Evolutionary conservation across 352 stramenopile genomes (phyloP).

Genomic region (Globisporangium carolinianum): DNA sequence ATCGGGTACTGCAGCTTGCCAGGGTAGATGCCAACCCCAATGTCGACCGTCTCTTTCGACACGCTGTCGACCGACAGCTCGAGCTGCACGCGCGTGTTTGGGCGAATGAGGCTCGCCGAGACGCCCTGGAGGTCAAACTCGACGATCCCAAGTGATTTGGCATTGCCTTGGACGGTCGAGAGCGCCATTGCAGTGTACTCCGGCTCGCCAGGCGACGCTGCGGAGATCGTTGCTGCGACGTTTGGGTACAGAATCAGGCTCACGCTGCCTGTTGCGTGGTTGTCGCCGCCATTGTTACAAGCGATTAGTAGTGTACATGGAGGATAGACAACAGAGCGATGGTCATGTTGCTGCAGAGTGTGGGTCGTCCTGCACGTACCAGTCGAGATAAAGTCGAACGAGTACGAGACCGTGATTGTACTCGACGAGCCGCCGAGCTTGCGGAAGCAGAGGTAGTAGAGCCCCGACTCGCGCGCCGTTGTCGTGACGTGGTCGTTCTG

Average conservation of each 20-base stretch:
- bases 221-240: conserved; percentile 52
- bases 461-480: conserved; percentile 58
- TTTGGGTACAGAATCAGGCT: conserved; percentile 56
- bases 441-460: conserved; percentile 76
- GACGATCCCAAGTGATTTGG: conserved; percentile 54
- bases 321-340: no score
- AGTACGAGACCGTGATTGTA: conserved; percentile 64
- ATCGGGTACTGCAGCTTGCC: conserved; percentile 45
- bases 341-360: no score
- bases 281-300: no score
- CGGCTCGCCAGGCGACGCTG: conserved; percentile 29
- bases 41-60: conserved; percentile 34
- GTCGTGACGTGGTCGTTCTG: conserved; percentile 52
- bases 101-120: conserved; percentile 51
- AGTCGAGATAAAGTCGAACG: conserved; percentile 77
- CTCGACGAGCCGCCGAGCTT: conserved; percentile 53
- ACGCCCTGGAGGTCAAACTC: conserved; percentile 64
- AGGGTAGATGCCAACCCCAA: conserved; percentile 41
- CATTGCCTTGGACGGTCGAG: conserved; percentile 28
- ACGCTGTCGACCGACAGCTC: conserved; percentile 63
- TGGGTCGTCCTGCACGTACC: conserved; percentile 5
- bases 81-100: conserved; percentile 65
- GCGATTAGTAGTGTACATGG: no score
- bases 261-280: conserved; percentile 16
- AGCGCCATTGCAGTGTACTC: conserved; percentile 56